Evolutionary conservation across 768 basidiomycete genomes (phyloP), one percentile per base, ranked within the genome.

Genomic region (Peribolospora baueri): DNA sequence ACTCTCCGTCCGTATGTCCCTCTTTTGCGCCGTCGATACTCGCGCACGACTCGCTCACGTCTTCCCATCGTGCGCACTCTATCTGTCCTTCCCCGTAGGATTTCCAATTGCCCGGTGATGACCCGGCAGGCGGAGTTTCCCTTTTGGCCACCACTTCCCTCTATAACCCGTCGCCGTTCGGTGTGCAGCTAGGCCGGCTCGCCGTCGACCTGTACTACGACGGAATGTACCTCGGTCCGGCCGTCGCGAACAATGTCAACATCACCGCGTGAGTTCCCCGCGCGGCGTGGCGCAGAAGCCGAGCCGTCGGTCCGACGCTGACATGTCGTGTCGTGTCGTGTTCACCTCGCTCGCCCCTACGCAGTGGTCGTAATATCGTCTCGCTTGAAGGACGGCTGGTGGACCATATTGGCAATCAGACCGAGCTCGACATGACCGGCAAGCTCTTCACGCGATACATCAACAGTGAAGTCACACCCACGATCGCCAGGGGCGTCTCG

Each of bases 361-460:
- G 25, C 25, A 25, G 25, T 5, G 77, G 76, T 11, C 58, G 65
- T 14, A 82, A 81, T 62, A 69, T 70, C 46, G 75, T 82, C 57
- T 74, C 73, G 3, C 72, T 83, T 53, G 66, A 61, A 9, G 81
- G 81, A 9, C 67, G 70, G 36, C 70, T 83, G 46, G 61, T 77
- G 46, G 73, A 70, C 4, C 78, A 82, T 55, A 72, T 70, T 9
- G 67, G 67, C 36, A 38, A 60, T 42, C 56, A 72, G 7, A 62
- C 66, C 5, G 67, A 73, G 48, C 71, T 82, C 46, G 68, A 65
- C 3, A 60, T 63, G n/a, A 68, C 81, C 50, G 78, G 78, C 5
- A 64, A 74, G 53, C 68, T 83, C 46, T 83, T 83, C 65, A 80
- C 79, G 11, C 74, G 75, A 50, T 82, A 81, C 62, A 68, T 84